Percentiles rank a stretch among this genome's conserved stretches.
Conservation (phyloP, 176 grass and related monocot genomes). For the Juncus effusus region DNA sequence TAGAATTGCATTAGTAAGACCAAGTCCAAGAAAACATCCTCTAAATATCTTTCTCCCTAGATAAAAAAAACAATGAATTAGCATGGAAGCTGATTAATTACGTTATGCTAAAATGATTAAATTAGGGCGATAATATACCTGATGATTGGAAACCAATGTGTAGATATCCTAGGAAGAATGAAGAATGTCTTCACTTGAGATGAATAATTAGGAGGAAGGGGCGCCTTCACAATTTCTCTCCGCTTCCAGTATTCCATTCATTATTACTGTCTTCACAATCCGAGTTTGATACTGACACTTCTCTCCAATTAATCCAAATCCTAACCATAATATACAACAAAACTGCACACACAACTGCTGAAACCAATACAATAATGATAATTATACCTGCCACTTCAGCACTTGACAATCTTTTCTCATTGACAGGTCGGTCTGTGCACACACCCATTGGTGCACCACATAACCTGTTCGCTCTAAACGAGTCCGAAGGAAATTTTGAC, state of each 20-base stretch:
- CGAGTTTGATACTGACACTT: conserved; percentile 58
- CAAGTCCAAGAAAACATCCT: conserved; percentile 33
- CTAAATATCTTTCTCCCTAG: conserved; percentile 40
- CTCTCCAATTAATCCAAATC: conserved; percentile 93
- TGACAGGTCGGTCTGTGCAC: conserved; percentile 5
- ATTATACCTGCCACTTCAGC: conserved; percentile 56
- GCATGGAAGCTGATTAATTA: background rate
- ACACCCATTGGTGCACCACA: conserved; percentile 52
- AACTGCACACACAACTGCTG: conserved; percentile 53
- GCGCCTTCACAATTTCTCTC: conserved; percentile 9
- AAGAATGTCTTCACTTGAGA: background rate
- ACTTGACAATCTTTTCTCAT: conserved; percentile 27
- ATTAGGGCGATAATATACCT: conserved; percentile 1
- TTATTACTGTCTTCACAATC: conserved; percentile 40
- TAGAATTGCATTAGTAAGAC: conserved; percentile 28
- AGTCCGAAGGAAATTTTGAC: conserved; percentile 52
- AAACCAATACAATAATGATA: conserved; percentile 53
- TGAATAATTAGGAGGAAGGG: conserved; percentile 2
- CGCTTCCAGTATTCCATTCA: conserved; percentile 1
- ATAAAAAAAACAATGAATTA: background rate
- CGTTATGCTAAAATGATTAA: background rate
- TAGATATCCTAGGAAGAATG: background rate
- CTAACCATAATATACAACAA: conserved; percentile 71
- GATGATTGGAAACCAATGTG: conserved; percentile 3
- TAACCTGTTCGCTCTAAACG: conserved; percentile 55